These are phyloP conservation scores for Ceratobasidium papillatum DNA, from an alignment of 1,284 basidiomycete species.

Conservation along the genomic window DNA sequence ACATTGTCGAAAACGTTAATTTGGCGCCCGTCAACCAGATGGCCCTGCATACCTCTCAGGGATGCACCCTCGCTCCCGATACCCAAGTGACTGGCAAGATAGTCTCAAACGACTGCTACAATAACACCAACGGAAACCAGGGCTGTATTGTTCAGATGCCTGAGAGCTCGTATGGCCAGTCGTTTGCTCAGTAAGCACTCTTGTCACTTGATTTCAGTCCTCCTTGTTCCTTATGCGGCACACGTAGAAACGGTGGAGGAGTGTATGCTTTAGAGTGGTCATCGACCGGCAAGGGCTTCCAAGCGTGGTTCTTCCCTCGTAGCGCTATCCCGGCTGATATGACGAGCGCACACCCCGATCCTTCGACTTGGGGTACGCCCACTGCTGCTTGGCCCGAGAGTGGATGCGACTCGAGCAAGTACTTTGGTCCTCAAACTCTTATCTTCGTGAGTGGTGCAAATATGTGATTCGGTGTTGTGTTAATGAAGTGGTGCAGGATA, in stretches of 20 bases:
- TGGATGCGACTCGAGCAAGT: constrained; percentile 40
- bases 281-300: constrained; percentile 35
- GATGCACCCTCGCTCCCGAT: constrained; percentile 32
- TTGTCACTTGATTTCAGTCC: not conserved
- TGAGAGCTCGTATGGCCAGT: constrained; percentile 43
- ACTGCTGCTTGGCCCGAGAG: constrained; percentile 42
- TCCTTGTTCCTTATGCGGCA: not conserved
- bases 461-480: too few species aligned
- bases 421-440: constrained; percentile 41
- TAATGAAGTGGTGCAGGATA: too few species aligned
- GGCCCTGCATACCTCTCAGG: constrained; percentile 45
- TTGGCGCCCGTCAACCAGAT: constrained; percentile 44
- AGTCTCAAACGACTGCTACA: constrained; percentile 45
- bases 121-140: constrained; percentile 43
- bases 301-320: constrained; percentile 42
- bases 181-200: constrained; percentile 40
- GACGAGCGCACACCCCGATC: constrained; percentile 38
- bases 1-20: constrained; percentile 48
- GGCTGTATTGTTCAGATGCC: constrained; percentile 44
- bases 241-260: constrained; percentile 44
- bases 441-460: constrained; percentile 33
- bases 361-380: constrained; percentile 41
- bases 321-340: constrained; percentile 35
- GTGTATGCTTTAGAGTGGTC: constrained; percentile 47
- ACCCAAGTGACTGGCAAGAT: constrained; percentile 40